Conservation (phyloP, 1,284 basidiomycete species). For the Stereum hirsutum region DNA sequence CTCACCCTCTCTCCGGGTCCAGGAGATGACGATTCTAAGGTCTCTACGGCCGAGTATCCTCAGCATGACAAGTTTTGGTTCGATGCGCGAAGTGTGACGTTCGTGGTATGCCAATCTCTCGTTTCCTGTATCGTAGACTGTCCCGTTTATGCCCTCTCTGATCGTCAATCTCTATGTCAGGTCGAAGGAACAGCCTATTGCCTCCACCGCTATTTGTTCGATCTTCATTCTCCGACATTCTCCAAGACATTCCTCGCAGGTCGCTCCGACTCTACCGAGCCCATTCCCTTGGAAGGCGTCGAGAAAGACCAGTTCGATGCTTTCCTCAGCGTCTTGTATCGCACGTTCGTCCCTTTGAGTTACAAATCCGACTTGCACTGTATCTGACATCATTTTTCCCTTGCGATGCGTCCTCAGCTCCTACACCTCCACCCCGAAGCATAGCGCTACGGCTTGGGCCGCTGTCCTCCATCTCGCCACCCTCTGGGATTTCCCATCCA, state of each 20-base stretch:
- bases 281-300: conserved; percentile 1
- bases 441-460: conserved; percentile 8
- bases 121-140: neutral
- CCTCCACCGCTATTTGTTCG: conserved; percentile 9
- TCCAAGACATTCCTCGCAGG: neutral
- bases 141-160: too few relatives aligned
- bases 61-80: conserved; percentile 6
- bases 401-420: neutral
- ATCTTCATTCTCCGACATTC: conserved; percentile 6
- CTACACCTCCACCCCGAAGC: neutral
- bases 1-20: too few relatives aligned
- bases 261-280: neutral
- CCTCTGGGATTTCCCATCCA: conserved; percentile 9
- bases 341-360: conserved; percentile 5
- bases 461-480: conserved; percentile 10
- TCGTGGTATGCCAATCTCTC: neutral
- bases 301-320: conserved; percentile 8
- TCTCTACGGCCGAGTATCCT: too few relatives aligned
- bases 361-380: neutral
- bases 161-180: conserved; percentile 1
- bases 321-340: conserved; percentile 11
- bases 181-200: conserved; percentile 7
- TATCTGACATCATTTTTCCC: neutral
- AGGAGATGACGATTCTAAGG: too few relatives aligned
- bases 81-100: conserved; percentile 4